These are phyloP conservation scores for Acanthochlamys bracteata DNA, from an alignment of 106 monocot genomes.

Conservation along the genomic window DNA sequence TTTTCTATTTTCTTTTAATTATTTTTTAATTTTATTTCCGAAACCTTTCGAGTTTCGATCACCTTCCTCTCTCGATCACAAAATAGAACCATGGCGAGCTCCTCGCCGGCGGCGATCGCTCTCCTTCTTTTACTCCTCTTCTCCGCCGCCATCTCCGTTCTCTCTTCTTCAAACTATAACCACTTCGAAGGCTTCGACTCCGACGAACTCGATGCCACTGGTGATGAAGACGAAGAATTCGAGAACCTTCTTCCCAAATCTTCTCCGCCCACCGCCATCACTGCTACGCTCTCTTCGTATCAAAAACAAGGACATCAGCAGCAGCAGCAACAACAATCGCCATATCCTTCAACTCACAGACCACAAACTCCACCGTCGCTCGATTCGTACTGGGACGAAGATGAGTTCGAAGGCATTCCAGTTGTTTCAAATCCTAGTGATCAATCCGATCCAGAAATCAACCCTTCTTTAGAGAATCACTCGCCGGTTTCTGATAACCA, in stretches of 20 bases:
- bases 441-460: background rate
- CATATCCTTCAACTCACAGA: too few species aligned
- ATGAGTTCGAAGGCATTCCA: slow-evolving; percentile 97
- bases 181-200: slow-evolving; percentile 37
- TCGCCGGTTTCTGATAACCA: background rate
- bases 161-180: slow-evolving; percentile 11
- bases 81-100: background rate
- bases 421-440: slow-evolving; percentile 7
- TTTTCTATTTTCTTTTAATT: too few species aligned
- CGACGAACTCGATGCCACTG: slow-evolving; percentile 20
- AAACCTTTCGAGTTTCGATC: slow-evolving; percentile 1
- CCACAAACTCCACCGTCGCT: slow-evolving; percentile 7
- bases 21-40: too few species aligned
- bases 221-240: background rate
- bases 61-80: background rate
- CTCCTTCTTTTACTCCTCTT: slow-evolving; percentile 8
- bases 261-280: slow-evolving; percentile 14
- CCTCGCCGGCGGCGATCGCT: background rate
- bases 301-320: background rate
- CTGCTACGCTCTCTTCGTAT: slow-evolving; percentile 6
- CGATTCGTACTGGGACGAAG: slow-evolving; percentile 71
- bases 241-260: slow-evolving; percentile 4
- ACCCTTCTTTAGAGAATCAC: background rate
- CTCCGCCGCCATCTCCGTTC: slow-evolving; percentile 15
- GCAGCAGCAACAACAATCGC: too few species aligned